Evolutionary conservation across 202 grass and related monocot genomes (phyloP), one percentile per base, ranked within the genome.

Genomic region (Cymbopogon flexuosus): DNA sequence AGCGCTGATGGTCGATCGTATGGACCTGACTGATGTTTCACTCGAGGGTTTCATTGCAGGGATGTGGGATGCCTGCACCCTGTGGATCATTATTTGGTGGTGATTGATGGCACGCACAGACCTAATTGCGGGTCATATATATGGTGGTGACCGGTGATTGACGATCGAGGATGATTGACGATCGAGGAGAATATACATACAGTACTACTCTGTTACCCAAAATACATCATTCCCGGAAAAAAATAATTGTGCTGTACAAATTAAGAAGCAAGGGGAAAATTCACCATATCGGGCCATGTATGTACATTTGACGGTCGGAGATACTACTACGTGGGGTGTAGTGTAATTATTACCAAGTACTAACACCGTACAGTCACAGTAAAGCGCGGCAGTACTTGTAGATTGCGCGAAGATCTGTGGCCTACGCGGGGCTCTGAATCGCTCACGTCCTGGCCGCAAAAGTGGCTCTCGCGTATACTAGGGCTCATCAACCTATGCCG

Each of bases 401-500:
- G 62, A 78, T 78, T 36, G 61, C 42, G 42, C 62, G 61, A 37
- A 52, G 62, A 79, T 79, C 61, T 35, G 62, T 30, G n/a, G 39
- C 8, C 70, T 52, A 11, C 40, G 23, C 39, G 3, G 7, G n/a
- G 58, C 22, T 61, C 39, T 64, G 57, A 63, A 63, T 62, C 22
- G 27, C 43, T 23, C 42, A 14, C 49, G 42, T 36, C 61, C 60
- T 49, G 41, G 68, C 69, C 69, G 59, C 81, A 46, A 13, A 49
- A 45, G 49, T 30, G 62, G 63, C 47, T 59, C 35, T 7, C 1
- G 39, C 22, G 41, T 16, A 11, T 0, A 1, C 1, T 8, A 24
- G 8, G 45, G 18, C 22, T 34, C 27, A 61, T 29, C 39, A 34
- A 8, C 41, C 5, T 30, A 9, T 34, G 40, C 39, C 4, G 40